These are phyloP conservation scores for Tuber microsphaerosporum DNA, from an alignment of 495 filamentous ascomycete species.

Conservation along the genomic window DNA sequence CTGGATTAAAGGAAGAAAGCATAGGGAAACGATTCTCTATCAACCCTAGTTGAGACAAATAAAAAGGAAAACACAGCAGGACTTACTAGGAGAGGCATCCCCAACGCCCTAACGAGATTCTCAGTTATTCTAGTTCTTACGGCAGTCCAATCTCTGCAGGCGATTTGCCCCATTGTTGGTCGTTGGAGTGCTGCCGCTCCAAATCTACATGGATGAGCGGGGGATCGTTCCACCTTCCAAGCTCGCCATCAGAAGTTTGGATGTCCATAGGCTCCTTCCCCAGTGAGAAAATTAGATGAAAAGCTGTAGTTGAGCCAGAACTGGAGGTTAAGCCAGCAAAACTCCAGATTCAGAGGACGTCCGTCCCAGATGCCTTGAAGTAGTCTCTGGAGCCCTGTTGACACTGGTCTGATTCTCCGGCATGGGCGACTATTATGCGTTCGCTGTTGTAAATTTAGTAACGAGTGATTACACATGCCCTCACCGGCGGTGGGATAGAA, in stretches of 20 bases:
- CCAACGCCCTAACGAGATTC: too few relatives aligned
- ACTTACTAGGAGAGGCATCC: too few relatives aligned
- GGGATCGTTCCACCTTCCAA: neutral
- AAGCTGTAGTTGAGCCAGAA: conserved; percentile 46
- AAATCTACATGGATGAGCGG: conserved; percentile 48
- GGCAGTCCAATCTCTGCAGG: conserved; percentile 59
- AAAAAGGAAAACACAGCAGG: too few relatives aligned
- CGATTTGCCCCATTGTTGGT: conserved; percentile 64
- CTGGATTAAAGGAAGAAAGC: too few relatives aligned
- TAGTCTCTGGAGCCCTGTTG: conserved; percentile 50
- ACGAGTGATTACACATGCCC: neutral
- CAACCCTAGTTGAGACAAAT: too few relatives aligned
- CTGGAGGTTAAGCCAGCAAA: conserved; percentile 57
- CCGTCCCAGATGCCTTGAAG: conserved; percentile 52
- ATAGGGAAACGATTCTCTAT: too few relatives aligned
- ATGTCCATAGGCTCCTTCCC: neutral
- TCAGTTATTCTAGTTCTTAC: too few relatives aligned
- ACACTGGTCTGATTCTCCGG: conserved; percentile 59
- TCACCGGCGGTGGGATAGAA: neutral
- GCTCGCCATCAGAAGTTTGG: neutral
- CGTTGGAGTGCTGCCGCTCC: conserved; percentile 49
- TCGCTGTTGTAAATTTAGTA: conserved; percentile 37
- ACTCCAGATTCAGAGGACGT: conserved; percentile 65
- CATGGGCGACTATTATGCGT: conserved; percentile 69
- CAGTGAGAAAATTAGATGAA: conserved; percentile 9